phyloP scores from a whole-genome alignment of 352 stramenopile species.

The Globisporangium viniferum region DNA sequence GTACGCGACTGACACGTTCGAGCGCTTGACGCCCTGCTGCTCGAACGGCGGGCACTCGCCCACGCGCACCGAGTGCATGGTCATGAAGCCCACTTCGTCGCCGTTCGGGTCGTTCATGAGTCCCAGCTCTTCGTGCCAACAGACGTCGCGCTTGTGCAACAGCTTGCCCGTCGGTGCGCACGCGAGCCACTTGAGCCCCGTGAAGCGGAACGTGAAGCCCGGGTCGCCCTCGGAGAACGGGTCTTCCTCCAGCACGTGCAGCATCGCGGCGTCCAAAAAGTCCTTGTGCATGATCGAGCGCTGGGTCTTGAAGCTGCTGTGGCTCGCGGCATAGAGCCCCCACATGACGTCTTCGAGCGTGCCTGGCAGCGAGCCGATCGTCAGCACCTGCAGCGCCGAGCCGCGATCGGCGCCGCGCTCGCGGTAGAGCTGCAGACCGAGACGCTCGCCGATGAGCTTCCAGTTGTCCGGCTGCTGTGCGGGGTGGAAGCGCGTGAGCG shows the following conservation, averaged over 20 bases:
- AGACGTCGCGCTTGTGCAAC: constrained; percentile 63
- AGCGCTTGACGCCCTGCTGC: constrained; percentile 48
- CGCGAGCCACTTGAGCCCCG: constrained; percentile 62
- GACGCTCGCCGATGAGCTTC: constrained; percentile 56
- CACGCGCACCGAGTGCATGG: constrained; percentile 55
- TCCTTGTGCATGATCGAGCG: constrained; percentile 58
- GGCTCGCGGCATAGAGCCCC: constrained; percentile 48
- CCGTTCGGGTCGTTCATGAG: constrained; percentile 44
- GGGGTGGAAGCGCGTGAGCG: constrained; percentile 49
- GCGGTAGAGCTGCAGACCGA: constrained; percentile 52
- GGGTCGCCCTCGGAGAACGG: constrained; percentile 48
- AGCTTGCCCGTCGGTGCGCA: constrained; percentile 42
- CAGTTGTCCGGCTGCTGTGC: constrained; percentile 49
- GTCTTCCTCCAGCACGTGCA: constrained; percentile 58
- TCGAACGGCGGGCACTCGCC: constrained; percentile 58
- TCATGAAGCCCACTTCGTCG: constrained; percentile 54
- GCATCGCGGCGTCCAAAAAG: constrained; percentile 50
- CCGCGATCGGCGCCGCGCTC: constrained; percentile 50
- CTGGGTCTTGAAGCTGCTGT: constrained; percentile 51
- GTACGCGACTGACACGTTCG: constrained; percentile 56
- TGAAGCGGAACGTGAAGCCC: constrained; percentile 49
- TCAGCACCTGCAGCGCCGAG: constrained; percentile 48
- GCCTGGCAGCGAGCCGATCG: constrained; percentile 41
- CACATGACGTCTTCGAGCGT: constrained; percentile 63
- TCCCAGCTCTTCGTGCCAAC: constrained; percentile 62